Percentiles rank a stretch among this genome's conserved stretches.
Evolutionary conservation across 1,139 yeast genomes (phyloP).

Genomic region (Scheffersomyces lignicola): DNA sequence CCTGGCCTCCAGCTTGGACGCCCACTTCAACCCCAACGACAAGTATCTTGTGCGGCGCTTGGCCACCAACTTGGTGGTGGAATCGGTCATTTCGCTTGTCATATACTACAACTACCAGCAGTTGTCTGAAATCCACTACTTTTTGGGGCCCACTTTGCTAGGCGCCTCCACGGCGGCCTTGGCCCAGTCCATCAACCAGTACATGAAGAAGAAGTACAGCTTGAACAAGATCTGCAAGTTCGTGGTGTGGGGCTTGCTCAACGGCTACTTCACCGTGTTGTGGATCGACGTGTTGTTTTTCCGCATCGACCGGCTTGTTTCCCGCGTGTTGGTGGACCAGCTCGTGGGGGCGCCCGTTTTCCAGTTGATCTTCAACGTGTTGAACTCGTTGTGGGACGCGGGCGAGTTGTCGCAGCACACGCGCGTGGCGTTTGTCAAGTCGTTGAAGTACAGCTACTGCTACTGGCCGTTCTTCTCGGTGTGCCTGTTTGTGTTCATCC

Average conservation of each 20-base stretch:
- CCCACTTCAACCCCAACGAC: constrained; percentile 3
- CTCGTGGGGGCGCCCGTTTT: constrained; percentile 54
- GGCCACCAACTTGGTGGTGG: constrained; percentile 20
- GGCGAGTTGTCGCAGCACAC: constrained; percentile 34
- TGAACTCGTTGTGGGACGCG: constrained; percentile 57
- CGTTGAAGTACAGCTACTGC: constrained; percentile 54
- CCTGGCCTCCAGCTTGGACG: neutral
- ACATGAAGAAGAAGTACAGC: constrained; percentile 39
- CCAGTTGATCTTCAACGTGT: constrained; percentile 51
- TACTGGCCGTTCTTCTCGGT: constrained; percentile 62
- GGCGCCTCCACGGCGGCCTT: constrained; percentile 54
- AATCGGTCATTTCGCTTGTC: constrained; percentile 20
- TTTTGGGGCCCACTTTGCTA: constrained; percentile 42
- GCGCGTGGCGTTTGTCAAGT: constrained; percentile 39
- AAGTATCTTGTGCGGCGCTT: constrained; percentile 6
- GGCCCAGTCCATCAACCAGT: constrained; percentile 60
- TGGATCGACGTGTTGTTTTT: constrained; percentile 56
- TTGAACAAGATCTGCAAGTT: constrained; percentile 49
- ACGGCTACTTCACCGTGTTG: constrained; percentile 54
- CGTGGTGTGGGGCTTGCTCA: constrained; percentile 60
- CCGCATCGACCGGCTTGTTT: constrained; percentile 30
- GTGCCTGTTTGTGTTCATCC: constrained; percentile 49
- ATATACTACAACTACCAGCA: constrained; percentile 30
- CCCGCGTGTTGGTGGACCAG: constrained; percentile 54
- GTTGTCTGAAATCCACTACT: constrained; percentile 20